These are phyloP conservation scores for Phialemoniopsis sp. DNA, from an alignment of 2,329 filamentous ascomycete genomes.

Conservation along the genomic window DNA sequence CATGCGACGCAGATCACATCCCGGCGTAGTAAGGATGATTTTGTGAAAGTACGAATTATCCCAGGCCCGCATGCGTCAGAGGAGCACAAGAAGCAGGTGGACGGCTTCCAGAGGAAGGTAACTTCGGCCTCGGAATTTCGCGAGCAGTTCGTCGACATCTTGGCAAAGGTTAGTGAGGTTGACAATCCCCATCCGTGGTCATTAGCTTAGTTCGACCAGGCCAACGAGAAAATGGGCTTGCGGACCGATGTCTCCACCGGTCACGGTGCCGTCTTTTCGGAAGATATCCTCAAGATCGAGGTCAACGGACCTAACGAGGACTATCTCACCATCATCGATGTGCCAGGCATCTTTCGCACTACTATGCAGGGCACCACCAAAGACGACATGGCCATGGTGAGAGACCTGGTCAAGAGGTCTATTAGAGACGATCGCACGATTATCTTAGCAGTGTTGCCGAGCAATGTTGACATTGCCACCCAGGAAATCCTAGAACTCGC, in stretches of 20 bases:
- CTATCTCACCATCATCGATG: constrained; percentile 49
- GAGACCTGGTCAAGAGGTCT: constrained; percentile 40
- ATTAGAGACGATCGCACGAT: constrained; percentile 43
- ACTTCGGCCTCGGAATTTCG: constrained; percentile 17
- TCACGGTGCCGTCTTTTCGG: constrained; percentile 28
- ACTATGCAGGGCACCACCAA: constrained; percentile 36
- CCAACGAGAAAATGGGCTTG: constrained; percentile 1
- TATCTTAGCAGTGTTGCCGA: constrained; percentile 40
- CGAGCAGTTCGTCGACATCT: constrained; percentile 25
- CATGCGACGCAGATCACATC: constrained; percentile 44
- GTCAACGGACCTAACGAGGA: constrained; percentile 40
- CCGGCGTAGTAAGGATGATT: constrained; percentile 26
- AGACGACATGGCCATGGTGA: constrained; percentile 37
- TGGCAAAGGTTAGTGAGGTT: constrained; percentile 24
- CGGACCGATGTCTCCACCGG: constrained; percentile 2
- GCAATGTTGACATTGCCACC: constrained; percentile 31
- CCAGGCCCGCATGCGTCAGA: constrained; percentile 12
- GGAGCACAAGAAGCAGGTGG: background rate
- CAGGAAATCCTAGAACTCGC: constrained; percentile 32
- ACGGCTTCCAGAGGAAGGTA: constrained; percentile 27
- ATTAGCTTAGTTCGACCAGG: constrained; percentile 20
- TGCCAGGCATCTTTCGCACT: constrained; percentile 45
- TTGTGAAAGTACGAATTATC: constrained; percentile 37
- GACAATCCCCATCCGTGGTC: constrained; percentile 38
- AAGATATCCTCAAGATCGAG: constrained; percentile 39